Conservation (phyloP, 352 stramenopile species). For the Phytopythium litorale region DNA sequence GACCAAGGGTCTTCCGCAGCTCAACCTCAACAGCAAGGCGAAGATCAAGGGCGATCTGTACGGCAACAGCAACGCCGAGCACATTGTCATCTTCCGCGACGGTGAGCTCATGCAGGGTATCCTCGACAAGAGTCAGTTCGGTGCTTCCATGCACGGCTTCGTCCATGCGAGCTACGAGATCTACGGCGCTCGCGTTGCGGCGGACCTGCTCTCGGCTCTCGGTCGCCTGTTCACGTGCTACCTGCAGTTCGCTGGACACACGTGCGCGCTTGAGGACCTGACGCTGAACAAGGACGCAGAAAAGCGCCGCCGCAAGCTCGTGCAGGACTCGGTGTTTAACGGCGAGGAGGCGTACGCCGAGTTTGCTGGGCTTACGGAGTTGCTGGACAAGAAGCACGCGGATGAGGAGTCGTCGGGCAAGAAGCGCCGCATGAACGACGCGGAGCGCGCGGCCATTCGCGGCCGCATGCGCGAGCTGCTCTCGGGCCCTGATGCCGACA, state of each 20-base stretch:
- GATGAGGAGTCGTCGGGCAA: conserved; percentile 42
- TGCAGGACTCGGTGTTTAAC: conserved; percentile 77
- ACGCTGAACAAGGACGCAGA: conserved; percentile 94
- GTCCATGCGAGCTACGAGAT: conserved; percentile 97
- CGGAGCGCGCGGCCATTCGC: conserved; percentile 63
- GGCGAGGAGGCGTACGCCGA: conserved; percentile 85
- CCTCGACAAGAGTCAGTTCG: conserved; percentile 99
- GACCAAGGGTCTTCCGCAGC: conserved; percentile 83
- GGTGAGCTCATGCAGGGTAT: conserved; percentile 96
- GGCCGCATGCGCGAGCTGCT: conserved; percentile 75
- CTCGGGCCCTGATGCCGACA: conserved; percentile 57
- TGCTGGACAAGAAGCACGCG: conserved; percentile 57
- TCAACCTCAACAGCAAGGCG: conserved; percentile 94
- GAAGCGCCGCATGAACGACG: conserved; percentile 85
- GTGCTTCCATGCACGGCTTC: conserved; percentile 96
- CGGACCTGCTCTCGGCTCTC: conserved; percentile 77
- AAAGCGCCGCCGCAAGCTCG: conserved; percentile 85
- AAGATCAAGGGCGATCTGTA: conserved; percentile 97
- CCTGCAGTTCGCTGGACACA: conserved; percentile 98
- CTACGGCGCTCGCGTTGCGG: conserved; percentile 80
- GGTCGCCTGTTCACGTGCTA: conserved; percentile 96
- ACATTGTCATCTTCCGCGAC: conserved; percentile 95
- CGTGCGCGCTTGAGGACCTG: conserved; percentile 98
- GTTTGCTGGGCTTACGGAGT: conserved; percentile 70
- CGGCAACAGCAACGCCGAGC: conserved; percentile 92